These are phyloP conservation scores for Neoboletus brunneissimus DNA, from an alignment of 768 basidiomycete species.

Conservation along the genomic window DNA sequence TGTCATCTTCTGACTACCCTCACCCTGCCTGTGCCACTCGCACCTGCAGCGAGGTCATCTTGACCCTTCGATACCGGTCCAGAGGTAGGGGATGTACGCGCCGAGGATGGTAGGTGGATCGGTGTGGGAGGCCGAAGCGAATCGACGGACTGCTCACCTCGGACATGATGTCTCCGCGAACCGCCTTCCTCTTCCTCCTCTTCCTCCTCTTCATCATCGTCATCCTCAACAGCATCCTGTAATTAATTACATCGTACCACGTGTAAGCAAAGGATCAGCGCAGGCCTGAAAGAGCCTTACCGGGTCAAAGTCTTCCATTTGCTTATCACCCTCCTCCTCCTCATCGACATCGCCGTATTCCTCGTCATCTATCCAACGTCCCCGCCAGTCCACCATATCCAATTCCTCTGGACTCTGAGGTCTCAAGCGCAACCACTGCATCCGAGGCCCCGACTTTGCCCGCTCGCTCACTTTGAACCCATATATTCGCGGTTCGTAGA, in stretches of 20 bases:
- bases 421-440: slow-evolving; percentile 92
- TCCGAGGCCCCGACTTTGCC: slow-evolving; percentile 91
- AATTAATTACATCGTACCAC: slow-evolving; percentile 3
- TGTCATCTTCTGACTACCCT: slow-evolving; percentile 49
- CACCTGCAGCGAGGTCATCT: slow-evolving; percentile 32
- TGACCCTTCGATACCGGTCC: slow-evolving; percentile 45
- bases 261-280: slow-evolving; percentile 8
- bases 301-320: slow-evolving; percentile 86
- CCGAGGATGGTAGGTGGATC: slow-evolving; percentile 41
- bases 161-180: slow-evolving; percentile 29
- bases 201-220: slow-evolving; percentile 56
- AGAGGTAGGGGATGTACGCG: slow-evolving; percentile 51
- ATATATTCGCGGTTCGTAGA: slow-evolving; percentile 92
- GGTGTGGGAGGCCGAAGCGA: slow-evolving; percentile 40
- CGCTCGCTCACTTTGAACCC: slow-evolving; percentile 97
- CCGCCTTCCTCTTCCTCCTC: slow-evolving; percentile 33
- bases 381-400: slow-evolving; percentile 87
- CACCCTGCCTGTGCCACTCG: slow-evolving; percentile 42
- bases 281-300: slow-evolving; percentile 39
- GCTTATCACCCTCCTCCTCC: slow-evolving; percentile 56
- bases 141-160: slow-evolving; percentile 37
- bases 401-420: slow-evolving; percentile 79
- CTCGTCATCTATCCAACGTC: slow-evolving; percentile 80
- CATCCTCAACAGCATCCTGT: slow-evolving; percentile 55
- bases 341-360: slow-evolving; percentile 68